Base-by-base conservation (phyloP, 768 basidiomycete genomes). In the Termitomyces sp. region DNA sequence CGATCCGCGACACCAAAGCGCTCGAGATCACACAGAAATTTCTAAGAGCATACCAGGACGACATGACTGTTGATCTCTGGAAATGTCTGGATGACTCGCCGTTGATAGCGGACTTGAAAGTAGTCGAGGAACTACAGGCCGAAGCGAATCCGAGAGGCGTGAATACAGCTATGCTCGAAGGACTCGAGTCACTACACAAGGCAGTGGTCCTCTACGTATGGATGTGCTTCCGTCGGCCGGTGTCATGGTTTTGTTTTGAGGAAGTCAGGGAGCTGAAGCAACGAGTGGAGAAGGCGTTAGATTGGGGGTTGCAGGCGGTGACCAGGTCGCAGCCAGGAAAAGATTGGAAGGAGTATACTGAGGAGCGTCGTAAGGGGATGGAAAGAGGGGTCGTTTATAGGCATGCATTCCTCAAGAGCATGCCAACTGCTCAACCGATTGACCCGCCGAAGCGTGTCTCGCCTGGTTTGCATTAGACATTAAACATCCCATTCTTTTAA, bases 121-220 rank as follows among this genome's bases (percentile, higher is more conserved):
- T 63, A 11, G 74, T 83, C 8, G 77, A 82, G 61, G 65, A 67
- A 53, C 72, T 76, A 61, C 53, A 72, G 41, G 52, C 55, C 47
- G 58, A 57, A 23, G 41, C 48, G 27, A 47, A 48, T 31, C 4
- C 49, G 5, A 16, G 17, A 32, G 11, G 46, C 32, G 40, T 63
- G 66, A 54, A 43, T 11, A 10, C 62, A 29, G 21, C 38, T 51
- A 61, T 62, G 21, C 58, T 79, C 19, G 25, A 47, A 6, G 40
- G 48, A 16, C 70, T 98, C 45, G 95, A 98, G 70, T 75, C 79
- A 5, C 71, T 92, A 58, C 94, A 99, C 72, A 89, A 87, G 64
- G 73, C 83, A 31, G 64, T 92, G 29, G 85, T 87, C 14, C 63
- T 89, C 21, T 98, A 98, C 71, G 74, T 93, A 48, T 99, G 96